phyloP scores from a whole-genome alignment of 2,329 filamentous ascomycete genomes.

The Colletotrichum liaoningense region DNA sequence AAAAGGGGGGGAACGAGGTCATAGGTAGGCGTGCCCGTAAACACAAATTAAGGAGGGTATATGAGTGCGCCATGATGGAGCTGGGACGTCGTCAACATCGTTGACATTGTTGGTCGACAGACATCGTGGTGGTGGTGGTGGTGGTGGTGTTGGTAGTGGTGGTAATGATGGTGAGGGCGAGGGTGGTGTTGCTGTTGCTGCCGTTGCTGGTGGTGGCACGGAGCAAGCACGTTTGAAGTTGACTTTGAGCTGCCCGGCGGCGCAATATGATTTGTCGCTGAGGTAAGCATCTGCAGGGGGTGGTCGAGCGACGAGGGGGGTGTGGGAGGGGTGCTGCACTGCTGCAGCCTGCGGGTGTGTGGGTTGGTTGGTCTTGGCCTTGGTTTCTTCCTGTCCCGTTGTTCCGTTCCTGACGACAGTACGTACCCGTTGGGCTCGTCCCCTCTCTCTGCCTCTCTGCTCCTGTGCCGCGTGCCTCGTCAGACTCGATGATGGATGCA shows the following conservation, averaged over 20 bases:
- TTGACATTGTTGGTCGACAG: conserved; percentile 29
- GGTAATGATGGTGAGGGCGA: conserved; percentile 8
- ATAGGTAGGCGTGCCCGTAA: conserved; percentile 7
- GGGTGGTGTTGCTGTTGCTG: neutral
- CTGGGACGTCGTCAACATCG: conserved; percentile 3
- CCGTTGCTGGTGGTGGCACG: conserved; percentile 42
- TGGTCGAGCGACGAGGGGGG: neutral
- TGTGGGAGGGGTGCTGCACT: too few species aligned
- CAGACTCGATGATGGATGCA: neutral
- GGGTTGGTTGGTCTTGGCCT: conserved; percentile 19
- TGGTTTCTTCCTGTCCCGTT: conserved; percentile 6
- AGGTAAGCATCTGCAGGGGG: conserved; percentile 40
- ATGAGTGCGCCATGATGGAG: conserved; percentile 25
- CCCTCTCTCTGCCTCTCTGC: neutral
- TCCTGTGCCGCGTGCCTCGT: neutral
- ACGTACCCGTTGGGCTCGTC: neutral
- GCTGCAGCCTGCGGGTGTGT: conserved; percentile 33
- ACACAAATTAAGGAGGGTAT: conserved; percentile 34
- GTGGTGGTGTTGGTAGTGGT: neutral
- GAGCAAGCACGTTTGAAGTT: conserved; percentile 53
- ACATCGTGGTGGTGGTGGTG: conserved; percentile 12
- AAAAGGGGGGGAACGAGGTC: neutral
- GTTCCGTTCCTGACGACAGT: neutral
- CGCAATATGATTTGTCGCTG: conserved; percentile 43
- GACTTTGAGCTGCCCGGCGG: conserved; percentile 46